Evolutionary conservation across 805 yeast species (phyloP).

Genomic region (Saccharomycopsis sp.): DNA sequence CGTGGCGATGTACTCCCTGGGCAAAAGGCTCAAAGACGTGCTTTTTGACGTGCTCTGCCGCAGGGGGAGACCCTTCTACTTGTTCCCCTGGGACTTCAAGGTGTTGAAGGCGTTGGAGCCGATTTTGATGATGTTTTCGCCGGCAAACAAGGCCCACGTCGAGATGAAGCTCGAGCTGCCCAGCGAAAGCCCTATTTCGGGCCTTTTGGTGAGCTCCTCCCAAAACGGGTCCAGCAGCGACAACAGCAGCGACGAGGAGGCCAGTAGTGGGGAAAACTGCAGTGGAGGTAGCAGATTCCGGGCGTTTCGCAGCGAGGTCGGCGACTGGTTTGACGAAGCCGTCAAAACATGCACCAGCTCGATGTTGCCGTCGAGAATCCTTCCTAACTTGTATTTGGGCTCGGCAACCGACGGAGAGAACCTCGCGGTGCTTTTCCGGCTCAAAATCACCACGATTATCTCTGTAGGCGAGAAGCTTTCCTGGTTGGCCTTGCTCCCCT

Average conservation of each 20-base stretch:
- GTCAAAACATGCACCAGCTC: conserved; percentile 41
- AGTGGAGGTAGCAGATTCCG: not conserved
- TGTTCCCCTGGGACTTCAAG: conserved; percentile 69
- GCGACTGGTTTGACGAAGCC: not conserved
- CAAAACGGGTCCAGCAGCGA: not conserved
- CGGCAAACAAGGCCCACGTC: conserved; percentile 27
- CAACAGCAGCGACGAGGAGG: not conserved
- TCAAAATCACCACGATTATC: conserved; percentile 69
- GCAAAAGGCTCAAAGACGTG: conserved; percentile 56
- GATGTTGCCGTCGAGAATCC: conserved; percentile 68
- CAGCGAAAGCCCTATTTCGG: not conserved
- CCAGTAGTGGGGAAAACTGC: no score
- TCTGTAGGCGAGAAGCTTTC: conserved; percentile 77
- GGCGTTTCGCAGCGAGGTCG: not conserved
- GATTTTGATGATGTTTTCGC: conserved; percentile 57
- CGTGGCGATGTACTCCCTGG: conserved; percentile 63
- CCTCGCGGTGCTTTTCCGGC: conserved; percentile 48
- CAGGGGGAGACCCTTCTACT: conserved; percentile 73
- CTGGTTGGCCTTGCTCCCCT: conserved; percentile 43
- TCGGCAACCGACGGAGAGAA: conserved; percentile 76
- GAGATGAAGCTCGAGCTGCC: not conserved
- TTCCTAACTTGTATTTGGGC: conserved; percentile 82
- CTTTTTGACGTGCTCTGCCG: conserved; percentile 53
- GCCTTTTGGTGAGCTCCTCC: not conserved
- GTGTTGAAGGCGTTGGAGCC: conserved; percentile 60